Evolutionary conservation across 2,329 filamentous ascomycete species (phyloP).

Genomic region (Penicillium brasilianum): DNA sequence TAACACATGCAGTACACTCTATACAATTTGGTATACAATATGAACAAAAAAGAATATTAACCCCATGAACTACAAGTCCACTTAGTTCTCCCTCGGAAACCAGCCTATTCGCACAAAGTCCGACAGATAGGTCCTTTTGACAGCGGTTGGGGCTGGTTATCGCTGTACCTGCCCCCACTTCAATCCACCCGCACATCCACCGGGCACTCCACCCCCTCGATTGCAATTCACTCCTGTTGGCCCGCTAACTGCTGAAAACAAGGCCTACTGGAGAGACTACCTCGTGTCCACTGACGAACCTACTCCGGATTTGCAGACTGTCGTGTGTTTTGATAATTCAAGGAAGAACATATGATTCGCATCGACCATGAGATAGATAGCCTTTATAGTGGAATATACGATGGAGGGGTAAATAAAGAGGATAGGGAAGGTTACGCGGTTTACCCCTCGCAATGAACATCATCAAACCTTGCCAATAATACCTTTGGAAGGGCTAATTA

Average conservation of each 20-base stretch:
- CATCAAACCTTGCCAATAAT: neutral
- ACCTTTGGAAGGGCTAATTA: neutral
- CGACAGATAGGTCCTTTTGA: neutral
- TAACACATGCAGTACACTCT: neutral
- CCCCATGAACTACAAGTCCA: neutral
- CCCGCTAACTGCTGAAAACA: neutral
- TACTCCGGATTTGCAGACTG: conserved; percentile 16
- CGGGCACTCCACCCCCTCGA: conserved; percentile 11
- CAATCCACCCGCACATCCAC: conserved; percentile 5
- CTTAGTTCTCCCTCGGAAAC: conserved; percentile 9
- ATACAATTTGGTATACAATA: neutral
- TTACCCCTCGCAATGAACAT: neutral
- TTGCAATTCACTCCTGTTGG: conserved; percentile 7
- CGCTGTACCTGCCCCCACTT: conserved; percentile 10
- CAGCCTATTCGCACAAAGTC: conserved; percentile 17
- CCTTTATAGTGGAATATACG: neutral
- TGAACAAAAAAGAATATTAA: neutral
- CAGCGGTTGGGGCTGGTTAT: neutral
- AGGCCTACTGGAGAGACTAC: neutral
- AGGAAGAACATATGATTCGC: neutral
- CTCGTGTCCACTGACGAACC: conserved; percentile 4
- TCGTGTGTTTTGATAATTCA: conserved; percentile 20
- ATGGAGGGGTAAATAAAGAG: neutral
- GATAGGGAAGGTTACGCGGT: conserved; percentile 6
- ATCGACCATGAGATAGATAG: neutral